phyloP scores from a whole-genome alignment of 1,284 basidiomycete species.

The Microbotryum scabiosae region DNA sequence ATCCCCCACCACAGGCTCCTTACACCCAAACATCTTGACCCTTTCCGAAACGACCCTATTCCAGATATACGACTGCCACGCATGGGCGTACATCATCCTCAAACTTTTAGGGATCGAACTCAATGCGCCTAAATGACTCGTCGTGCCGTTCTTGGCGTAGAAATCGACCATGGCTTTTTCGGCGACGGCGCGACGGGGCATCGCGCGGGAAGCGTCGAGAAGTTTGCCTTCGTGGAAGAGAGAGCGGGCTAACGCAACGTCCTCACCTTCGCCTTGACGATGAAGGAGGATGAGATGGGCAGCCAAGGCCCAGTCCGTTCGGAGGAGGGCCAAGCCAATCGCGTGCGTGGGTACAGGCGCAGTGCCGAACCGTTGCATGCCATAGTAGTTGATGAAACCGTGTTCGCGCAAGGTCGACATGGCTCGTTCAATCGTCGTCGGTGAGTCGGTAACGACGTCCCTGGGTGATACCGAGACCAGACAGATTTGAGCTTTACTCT shows the following conservation, averaged over 20 bases:
- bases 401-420: slow-evolving; percentile 70
- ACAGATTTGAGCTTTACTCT: background rate
- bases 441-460: slow-evolving; percentile 67
- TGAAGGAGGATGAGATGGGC: slow-evolving; percentile 70
- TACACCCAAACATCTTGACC: slow-evolving; percentile 65
- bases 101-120: slow-evolving; percentile 79
- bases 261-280: slow-evolving; percentile 81
- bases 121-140: slow-evolving; percentile 69
- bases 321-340: slow-evolving; percentile 81
- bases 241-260: slow-evolving; percentile 65
- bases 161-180: slow-evolving; percentile 86
- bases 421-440: slow-evolving; percentile 60
- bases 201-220: slow-evolving; percentile 63
- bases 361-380: slow-evolving; percentile 98
- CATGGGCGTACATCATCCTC: slow-evolving; percentile 94
- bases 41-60: slow-evolving; percentile 91
- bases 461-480: slow-evolving; percentile 43
- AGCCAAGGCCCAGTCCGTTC: slow-evolving; percentile 80
- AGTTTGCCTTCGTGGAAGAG: slow-evolving; percentile 72
- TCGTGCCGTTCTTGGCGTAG: slow-evolving; percentile 64
- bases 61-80: slow-evolving; percentile 98
- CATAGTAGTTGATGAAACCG: slow-evolving; percentile 98
- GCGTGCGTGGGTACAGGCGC: slow-evolving; percentile 90
- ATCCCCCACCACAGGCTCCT: slow-evolving; percentile 74
- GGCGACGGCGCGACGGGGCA: slow-evolving; percentile 83